Evolutionary conservation across 352 stramenopile species (phyloP), one percentile per base, ranked within the genome.

Genomic region (Globisporangium cystogenes): DNA sequence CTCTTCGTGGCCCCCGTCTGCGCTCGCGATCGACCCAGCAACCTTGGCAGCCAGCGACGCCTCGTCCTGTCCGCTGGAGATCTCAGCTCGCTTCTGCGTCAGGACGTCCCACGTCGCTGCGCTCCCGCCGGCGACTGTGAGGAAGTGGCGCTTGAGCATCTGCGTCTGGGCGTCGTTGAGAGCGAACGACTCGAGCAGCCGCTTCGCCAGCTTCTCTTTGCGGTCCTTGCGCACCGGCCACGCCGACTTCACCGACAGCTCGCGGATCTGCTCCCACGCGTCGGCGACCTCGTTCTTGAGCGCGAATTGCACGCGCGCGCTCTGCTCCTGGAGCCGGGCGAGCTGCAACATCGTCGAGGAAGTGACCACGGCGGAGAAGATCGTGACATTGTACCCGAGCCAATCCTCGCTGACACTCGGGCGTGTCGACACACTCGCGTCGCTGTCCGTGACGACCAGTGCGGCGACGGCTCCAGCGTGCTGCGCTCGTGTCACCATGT

Each of bases 301-400:
- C 20, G 64, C 48, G 51, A 90, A 70, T 6, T 46, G 57, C 23
- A 85, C 37, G 14, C 26, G 56, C 6, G 31, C 2, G n/a, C 53
- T 45, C 16, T 44, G 23, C 15, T 67, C 52, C 12, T 53, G 47
- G 2, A 70, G 39, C 26, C 51, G 55, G 6, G 51, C 27, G 10
- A 89, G 47, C 11, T 51, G 67, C 14, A 39, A 26, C 5, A 57
- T 54, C 7, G 72, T 87, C 12, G 51, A 31, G 4, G 43, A 60
- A 4, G 76, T 76, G 20, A 90, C 61, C 15, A 60, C 57, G 7
- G 64, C 61, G 6, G 72, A 66, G 8, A 70, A 61, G 29, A 87
- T 84, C 16, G 74, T 85, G 51, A 87, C 76, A 55, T 90, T 87
- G 74, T 90, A 90, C 16, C 55, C 76, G 16, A 73, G 46, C 79